Evolutionary conservation across 2,329 filamentous ascomycete species (phyloP), one percentile per base, ranked within the genome.

Genomic region (Aureobasidium subglaciale): DNA sequence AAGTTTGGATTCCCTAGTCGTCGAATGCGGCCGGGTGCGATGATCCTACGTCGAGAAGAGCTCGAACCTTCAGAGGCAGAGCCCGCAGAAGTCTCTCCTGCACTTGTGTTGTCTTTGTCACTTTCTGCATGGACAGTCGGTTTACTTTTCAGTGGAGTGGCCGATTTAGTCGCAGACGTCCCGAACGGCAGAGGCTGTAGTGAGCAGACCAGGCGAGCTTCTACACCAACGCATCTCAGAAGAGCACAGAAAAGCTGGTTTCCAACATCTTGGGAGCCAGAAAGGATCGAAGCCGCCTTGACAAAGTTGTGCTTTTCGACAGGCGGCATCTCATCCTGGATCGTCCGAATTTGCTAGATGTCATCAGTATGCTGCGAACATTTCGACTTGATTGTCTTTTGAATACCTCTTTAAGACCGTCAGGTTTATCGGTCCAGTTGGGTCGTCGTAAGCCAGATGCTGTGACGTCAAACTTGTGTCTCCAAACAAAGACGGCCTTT

Each of bases 171-270:
- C 4, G 75, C 72, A 2, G 71, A 68, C 11, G 72, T 78, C 2
- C 78, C 75, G 62, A 91, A 91, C 0, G 87, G 79, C 0, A 99
- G 75, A 1, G 86, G 83, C 62, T 99, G 93, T 3, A 99, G 73
- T 4, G 93, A 99, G 69, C 90, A 96, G 0, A 97, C 87, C 4
- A 99, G 77, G 11, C 93, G 81, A 5, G 88, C 79, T 60, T 90
- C 83, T 6, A 97, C 83, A 2, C 89, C 90, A n/a, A 80, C 83
- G n/a, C 84, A 82, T 16, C 93, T 84, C 4, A 99, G 77, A 29
- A 97, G 71, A 2, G 91, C 87, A 68, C 93, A 97, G 64, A 95
- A 96, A 0, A 99, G 70, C 67, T 97, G 91, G 1, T 90, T 88
- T 0, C 91, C 93, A 9, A 95, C 78, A 68, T 99, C 93, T 60